Evolutionary conservation across 176 grass and related monocot species (phyloP).

Genomic region (Ananas comosus): DNA sequence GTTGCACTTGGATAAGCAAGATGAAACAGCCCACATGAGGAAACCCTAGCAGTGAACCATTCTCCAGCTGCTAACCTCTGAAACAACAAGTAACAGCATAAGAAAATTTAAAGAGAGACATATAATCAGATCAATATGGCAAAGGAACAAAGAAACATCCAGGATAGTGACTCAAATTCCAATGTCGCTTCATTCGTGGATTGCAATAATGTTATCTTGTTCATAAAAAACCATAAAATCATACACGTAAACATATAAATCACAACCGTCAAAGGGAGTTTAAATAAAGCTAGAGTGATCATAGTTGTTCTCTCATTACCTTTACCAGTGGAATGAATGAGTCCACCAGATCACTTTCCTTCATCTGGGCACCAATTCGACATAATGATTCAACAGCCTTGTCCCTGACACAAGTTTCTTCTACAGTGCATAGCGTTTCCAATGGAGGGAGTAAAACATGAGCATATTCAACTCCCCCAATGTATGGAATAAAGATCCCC

Average conservation of each 20-base stretch:
- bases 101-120: background rate
- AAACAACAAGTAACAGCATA: constrained; percentile 20
- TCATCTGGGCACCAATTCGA: constrained; percentile 85
- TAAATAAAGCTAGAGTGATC: background rate
- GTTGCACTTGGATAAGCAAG: constrained; percentile 70
- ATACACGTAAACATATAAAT: background rate
- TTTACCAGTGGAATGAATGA: constrained; percentile 65
- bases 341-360: constrained; percentile 74
- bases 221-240: background rate
- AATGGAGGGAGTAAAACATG: constrained; percentile 77
- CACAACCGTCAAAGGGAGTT: background rate
- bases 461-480: constrained; percentile 85
- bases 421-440: constrained; percentile 82
- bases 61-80: constrained; percentile 78
- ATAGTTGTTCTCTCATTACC: constrained; percentile 24
- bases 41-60: constrained; percentile 87
- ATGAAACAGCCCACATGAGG: constrained; percentile 81
- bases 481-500: constrained; percentile 88
- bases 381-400: constrained; percentile 87
- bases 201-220: too few relatives aligned
- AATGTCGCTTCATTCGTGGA: too few relatives aligned
- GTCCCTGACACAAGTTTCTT: constrained; percentile 95
- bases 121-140: too few relatives aligned
- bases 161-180: too few relatives aligned
- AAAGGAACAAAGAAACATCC: too few relatives aligned